phyloP scores from a whole-genome alignment of 768 basidiomycete genomes.

The Macrocybe gigantea region DNA sequence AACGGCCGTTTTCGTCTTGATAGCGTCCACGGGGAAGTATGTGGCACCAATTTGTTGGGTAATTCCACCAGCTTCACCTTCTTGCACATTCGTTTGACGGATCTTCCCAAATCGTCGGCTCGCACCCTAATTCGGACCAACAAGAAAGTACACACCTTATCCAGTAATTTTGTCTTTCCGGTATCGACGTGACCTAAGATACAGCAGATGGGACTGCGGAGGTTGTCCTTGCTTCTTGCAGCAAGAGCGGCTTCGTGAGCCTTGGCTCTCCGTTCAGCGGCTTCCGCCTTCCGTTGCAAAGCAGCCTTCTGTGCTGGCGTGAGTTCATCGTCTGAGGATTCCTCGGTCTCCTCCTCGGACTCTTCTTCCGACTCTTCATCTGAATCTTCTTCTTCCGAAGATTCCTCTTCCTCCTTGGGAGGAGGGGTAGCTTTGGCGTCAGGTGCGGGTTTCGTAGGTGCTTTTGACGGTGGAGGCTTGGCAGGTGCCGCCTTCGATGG shows the following conservation, averaged over 20 bases:
- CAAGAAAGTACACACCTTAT: conserved; percentile 57
- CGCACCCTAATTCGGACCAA: conserved; percentile 1
- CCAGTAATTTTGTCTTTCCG: conserved; percentile 95
- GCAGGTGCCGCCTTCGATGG: conserved; percentile 15
- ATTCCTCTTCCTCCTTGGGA: conserved; percentile 20
- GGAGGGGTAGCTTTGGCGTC: conserved; percentile 11
- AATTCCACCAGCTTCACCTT: conserved; percentile 99
- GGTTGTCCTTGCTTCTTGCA: conserved; percentile 79
- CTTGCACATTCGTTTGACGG: conserved; percentile 99
- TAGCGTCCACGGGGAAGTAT: conserved; percentile 96
- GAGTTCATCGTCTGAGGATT: conserved; percentile 58
- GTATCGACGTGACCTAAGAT: conserved; percentile 99
- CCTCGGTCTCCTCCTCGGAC: conserved; percentile 40
- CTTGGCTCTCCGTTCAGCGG: conserved; percentile 73
- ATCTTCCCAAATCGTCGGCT: conserved; percentile 49
- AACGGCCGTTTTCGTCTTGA: conserved; percentile 89
- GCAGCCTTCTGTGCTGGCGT: conserved; percentile 62
- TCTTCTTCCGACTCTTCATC: conserved; percentile 43
- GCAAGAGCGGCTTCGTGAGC: conserved; percentile 83
- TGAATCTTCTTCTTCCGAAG: conserved; percentile 36
- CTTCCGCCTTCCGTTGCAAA: conserved; percentile 74
- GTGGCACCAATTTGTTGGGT: conserved; percentile 99
- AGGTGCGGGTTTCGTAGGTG: conserved; percentile 14
- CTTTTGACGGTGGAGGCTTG: conserved; percentile 6
- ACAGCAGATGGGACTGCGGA: conserved; percentile 97